Evolutionary conservation across 2,329 filamentous ascomycete species (phyloP).

Genomic region (Ceratocystis lukuohia): DNA sequence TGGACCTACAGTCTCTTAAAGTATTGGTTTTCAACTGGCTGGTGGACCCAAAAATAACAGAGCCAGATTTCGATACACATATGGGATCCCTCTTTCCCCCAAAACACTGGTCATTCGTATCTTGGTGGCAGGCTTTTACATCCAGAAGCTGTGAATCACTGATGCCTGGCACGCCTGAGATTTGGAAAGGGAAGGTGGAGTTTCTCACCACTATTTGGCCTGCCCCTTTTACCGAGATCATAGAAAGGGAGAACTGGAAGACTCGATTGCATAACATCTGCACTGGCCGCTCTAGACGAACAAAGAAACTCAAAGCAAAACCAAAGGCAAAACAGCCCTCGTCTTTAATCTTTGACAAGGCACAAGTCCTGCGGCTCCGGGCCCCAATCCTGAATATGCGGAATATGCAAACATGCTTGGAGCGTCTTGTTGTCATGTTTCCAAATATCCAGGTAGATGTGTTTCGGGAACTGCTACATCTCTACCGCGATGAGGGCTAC

Average conservation of each 20-base stretch:
- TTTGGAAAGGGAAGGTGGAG: background rate
- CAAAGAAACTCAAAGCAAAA: background rate
- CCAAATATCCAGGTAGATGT: slow-evolving; percentile 72
- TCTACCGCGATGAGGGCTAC: slow-evolving; percentile 51
- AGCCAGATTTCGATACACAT: background rate
- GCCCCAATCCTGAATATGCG: background rate
- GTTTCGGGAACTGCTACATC: slow-evolving; percentile 66
- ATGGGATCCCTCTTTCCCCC: background rate
- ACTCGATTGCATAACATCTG: background rate
- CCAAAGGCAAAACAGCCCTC: background rate
- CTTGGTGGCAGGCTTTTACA: background rate
- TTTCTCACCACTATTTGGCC: background rate
- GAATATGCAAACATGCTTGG: slow-evolving; percentile 34
- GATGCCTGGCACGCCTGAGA: background rate
- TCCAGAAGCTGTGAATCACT: background rate
- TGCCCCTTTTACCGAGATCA: background rate
- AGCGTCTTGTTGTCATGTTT: slow-evolving; percentile 57
- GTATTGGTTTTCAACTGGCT: background rate
- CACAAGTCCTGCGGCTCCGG: background rate
- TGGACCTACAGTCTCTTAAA: background rate
- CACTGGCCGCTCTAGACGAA: background rate
- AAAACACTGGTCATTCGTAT: background rate
- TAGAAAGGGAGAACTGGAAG: background rate
- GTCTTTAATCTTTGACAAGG: background rate
- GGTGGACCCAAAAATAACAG: background rate